Evolutionary conservation across 257 asterid genomes (phyloP), one percentile per base, ranked within the genome.

Genomic region (Lycium ferocissimum): DNA sequence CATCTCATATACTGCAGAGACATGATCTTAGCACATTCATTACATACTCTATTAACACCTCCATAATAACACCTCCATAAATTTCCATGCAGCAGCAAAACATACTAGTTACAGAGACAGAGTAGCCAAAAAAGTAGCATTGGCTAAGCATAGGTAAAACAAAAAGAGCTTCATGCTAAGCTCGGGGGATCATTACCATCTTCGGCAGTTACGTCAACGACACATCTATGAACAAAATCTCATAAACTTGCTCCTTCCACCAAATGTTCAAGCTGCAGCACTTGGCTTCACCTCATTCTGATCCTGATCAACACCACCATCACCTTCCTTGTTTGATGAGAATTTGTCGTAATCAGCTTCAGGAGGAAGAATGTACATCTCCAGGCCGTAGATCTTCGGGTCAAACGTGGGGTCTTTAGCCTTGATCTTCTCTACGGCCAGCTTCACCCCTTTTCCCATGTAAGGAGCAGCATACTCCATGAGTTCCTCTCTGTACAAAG

Each of bases 391-490:
- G 15, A 9, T 76, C 13, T 53, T 38, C 4, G 63, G 63, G 3
- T 76, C 63, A 76, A 49, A 76, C 1, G 22, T 51, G 47, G 82
- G 47, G 9, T 76, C 62, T 26, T 76, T 76, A 76, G 26, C 45
- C 14, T 76, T 76, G 62, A 76, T 76, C 4, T 76, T 76, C 47
- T 22, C 63, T 51, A 51, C 51, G 14, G 63, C 82, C 7, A 76
- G 63, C 63, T 76, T 76, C 82, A 76, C 63, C 63, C 82, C 82
- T 3, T 22, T 51, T 51, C 63, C 82, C 63, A 76, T 49, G 63
- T 76, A 76, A 22, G 82, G 45, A 76, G 82, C 82, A 49, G 63
- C 82, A 26, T 76, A 76, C 82, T 76, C 82, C 82, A 51, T 76
- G 63, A 76, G 63, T 2, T 76, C 82, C 47, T 76, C 63, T 51